Evolutionary conservation across 148 eudicot species (phyloP), one percentile per base, ranked within the genome.

Genomic region (Persicaria maculosa): DNA sequence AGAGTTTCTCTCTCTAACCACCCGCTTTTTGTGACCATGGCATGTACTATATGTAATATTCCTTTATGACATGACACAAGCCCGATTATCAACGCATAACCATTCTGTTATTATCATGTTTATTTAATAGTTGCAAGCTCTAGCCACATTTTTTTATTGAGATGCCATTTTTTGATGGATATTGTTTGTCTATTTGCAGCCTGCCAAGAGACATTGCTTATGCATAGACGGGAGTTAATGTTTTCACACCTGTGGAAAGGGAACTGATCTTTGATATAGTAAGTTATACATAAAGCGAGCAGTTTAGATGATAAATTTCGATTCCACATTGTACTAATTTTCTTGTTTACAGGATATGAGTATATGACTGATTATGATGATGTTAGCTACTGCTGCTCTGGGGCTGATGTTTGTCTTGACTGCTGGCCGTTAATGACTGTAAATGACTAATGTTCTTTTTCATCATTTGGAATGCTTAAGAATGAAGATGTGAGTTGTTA

Each of bases 341-440:
- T n/a, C 22, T 31, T n/a, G 75, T 58, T 46, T 68, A 45, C 87
- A 96, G 97, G 99, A 96, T 85, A 96, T n/a, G n/a, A n/a, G n/a
- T n/a, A n/a, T n/a, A n/a, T 96, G 64, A 75, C 95, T 75, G 97
- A 96, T 71, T 96, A 96, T 71, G 97, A 95, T 74, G 96, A 95
- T 86, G 90, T 87, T 52, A 89, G 99, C 80, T 90, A 85, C 80
- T 95, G 99, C 81, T 95, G 99, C 78, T 83, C 90, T 46, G 99
- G 97, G 52, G 99, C 97, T 80, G 97, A 92, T 79, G 90, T 92
- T 68, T 95, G 99, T 74, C 79, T 84, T 68, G 87, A 90, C 50
- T 95, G 99, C 81, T 92, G 99, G 99, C 97, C 99, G 22, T 76
- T 95, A 77, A 90, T 95, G 99, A 95, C 97, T 2, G 14, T 62